Evolutionary conservation across 805 yeast genomes (phyloP), one percentile per base, ranked within the genome.

Genomic region (Starmera pachycereana): DNA sequence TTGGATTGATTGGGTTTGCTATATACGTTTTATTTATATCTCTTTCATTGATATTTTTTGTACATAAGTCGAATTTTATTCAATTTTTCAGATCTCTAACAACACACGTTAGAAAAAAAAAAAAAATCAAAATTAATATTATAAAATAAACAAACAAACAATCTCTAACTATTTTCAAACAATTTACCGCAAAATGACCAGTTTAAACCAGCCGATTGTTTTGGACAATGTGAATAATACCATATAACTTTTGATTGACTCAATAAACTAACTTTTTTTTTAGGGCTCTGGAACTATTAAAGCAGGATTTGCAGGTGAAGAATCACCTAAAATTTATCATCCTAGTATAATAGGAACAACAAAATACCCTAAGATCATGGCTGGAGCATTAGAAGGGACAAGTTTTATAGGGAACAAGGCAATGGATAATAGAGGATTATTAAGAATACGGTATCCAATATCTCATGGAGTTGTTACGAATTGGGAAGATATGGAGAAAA

Each of bases 231-330:
- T 33, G 67, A 43, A 2, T 5, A 22, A 8, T 8, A 14, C 10
- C 4, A 13, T 31, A 28, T 12, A 18, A 11, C 11, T 12, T 25
- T 22, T 9, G 31, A 8, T 4, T 11, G n/a, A 9, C 13, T 41
- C 44, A 7, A 14, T n/a, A 29, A 8, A 13, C 16, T 42, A 41
- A 43, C 40, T n/a, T 12, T 14, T 12, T 32, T 16, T 32, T 8
- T 14, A 64, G 68, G 96, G 97, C 8, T 81, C 95, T 4, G 95
- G 95, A 2, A 70, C 72, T 32, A 66, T 89, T 40, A 83, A 87
- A 55, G 85, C 94, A 2, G 97, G 97, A 1, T 85, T 89, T 59
- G 95, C 96, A 1, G 96, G 97, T 18, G 94, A 84, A 48, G 92
- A 86, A 37, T 72, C 67, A 48, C 97, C 97, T 4, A 72, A 76